Evolutionary conservation across 2,329 filamentous ascomycete species (phyloP), one percentile per base, ranked within the genome.

Genomic region (Byssochlamys sp.): DNA sequence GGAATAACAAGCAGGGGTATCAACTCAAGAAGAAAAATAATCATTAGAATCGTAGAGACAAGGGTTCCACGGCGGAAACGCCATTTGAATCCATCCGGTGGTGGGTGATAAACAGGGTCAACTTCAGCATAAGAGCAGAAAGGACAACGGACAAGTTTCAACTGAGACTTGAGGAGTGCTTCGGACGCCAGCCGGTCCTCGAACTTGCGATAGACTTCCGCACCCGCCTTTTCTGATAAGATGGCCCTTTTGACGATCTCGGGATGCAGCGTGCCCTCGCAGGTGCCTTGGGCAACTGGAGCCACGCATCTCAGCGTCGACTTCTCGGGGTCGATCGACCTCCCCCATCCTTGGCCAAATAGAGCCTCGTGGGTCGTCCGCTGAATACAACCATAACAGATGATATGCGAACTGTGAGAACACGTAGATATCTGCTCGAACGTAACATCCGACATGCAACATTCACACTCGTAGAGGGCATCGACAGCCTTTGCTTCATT

Each of bases 71-170:
- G 73, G 59, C 81, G 82, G 57, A 89, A 71, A 51, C 77, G 82
- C 69, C 86, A 82, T 26, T 75, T 75, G 26, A 81, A 73, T 57
- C 83, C 79, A 55, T 74, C 73, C 52, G 73, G 73, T 10, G 62
- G 73, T 45, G 84, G 85, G 25, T 86, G 77, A 68, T 89, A 89
- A 19, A 88, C 76, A 57, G 89, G 86, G 71, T 96, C 90, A 27
- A 91, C 80, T 76, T 97, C 94, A 31, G 90, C 90, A 68, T 97
- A 99, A 63, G 81, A 81, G 78, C 92, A 99, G 69, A 95, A 96
- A 0, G 91, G 91, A 66, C 94, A 97, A 45, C 86, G 85, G 53
- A 94, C 80, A 1, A 97, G 81, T 2, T 88, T 86, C 5, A 96
- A 74, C 25, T 84, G 81, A 26, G 87, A 89, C 57, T 87, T 85